Evolutionary conservation across 305 asterid species (phyloP), one percentile per base, ranked within the genome.

Genomic region (Fraxinus nigra): DNA sequence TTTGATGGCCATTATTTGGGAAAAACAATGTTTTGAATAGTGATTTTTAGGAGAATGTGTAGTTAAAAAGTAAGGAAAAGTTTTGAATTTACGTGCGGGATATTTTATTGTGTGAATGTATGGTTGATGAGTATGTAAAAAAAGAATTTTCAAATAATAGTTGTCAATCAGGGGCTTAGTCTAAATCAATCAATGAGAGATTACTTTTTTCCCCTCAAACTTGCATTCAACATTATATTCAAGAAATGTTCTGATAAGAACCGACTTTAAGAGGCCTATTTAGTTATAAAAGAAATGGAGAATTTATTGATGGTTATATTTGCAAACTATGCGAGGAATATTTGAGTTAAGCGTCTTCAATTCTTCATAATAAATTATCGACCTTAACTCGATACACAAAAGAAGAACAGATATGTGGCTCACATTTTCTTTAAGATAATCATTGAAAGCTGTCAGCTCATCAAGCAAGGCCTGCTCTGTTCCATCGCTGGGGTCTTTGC

Each of bases 401-500:
- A 67, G 13, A 28, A 30, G 22, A 69, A 30, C 35, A 61, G 7
- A 76, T 65, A 34, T 32, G 48, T 28, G 38, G 56, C 97, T 89
- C 81, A 92, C 97, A 87, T 90, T 90, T 79, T 89, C 91, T 87
- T 91, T 88, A 38, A 95, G 89, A 87, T 93, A 89, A 85, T 86
- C 89, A 87, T 93, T 87, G 87, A 94, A 89, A 61, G 88, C 93
- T 74, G 85, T 83, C 83, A 92, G 90, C 89, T 92, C 95, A 78
- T 83, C 82, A 28, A 89, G 90, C 82, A 92, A 86, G 24, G 95
- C 90, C 85, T 88, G 88, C 90, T 91, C 95, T 33, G 93, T 87
- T 83, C 97, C 97, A 85, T 94, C 99, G 83, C 70, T 87, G 26
- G 97, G 61, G 82, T 94, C 97, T 84, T 95, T 95, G 96, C 99